Evolutionary conservation across 2,329 filamentous ascomycete genomes (phyloP).

Genomic region (Fusarium luffae): DNA sequence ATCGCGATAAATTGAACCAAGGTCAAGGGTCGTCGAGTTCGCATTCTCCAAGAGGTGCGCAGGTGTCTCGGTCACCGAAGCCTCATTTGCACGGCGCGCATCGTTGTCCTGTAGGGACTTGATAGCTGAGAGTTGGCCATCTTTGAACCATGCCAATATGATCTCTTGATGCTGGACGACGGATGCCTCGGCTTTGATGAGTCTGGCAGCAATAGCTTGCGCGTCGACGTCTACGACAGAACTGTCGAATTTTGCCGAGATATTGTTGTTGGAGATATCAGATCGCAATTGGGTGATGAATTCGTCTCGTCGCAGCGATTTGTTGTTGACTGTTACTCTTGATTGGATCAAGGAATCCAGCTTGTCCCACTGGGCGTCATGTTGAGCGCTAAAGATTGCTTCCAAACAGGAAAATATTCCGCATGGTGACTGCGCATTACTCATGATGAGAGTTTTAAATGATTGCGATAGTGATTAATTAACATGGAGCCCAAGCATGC

Average conservation of each 20-base stretch:
- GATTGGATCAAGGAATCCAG: neutral
- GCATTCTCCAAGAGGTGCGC: accelerated
- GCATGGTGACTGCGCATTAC: no score
- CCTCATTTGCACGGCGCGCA: neutral
- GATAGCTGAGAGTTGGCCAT: constrained; percentile 3
- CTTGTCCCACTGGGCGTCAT: neutral
- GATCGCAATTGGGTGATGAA: neutral
- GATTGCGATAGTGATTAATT: no score
- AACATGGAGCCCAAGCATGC: no score
- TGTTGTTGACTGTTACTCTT: neutral
- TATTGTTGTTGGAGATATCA: accelerated
- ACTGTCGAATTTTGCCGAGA: neutral
- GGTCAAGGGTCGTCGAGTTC: neutral
- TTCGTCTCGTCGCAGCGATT: neutral
- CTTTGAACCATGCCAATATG: constrained; percentile 9
- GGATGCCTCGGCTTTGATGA: neutral
- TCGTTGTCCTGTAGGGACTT: constrained; percentile 9
- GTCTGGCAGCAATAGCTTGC: constrained; percentile 3
- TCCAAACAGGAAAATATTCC: no score
- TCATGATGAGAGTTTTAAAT: no score
- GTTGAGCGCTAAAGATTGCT: neutral
- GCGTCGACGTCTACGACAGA: constrained; percentile 5
- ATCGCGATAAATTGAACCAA: neutral
- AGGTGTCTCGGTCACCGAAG: neutral
- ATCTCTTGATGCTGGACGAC: constrained; percentile 17